Evolutionary conservation across 1,284 basidiomycete genomes (phyloP).

Genomic region (Phaffia rhodozyma): DNA sequence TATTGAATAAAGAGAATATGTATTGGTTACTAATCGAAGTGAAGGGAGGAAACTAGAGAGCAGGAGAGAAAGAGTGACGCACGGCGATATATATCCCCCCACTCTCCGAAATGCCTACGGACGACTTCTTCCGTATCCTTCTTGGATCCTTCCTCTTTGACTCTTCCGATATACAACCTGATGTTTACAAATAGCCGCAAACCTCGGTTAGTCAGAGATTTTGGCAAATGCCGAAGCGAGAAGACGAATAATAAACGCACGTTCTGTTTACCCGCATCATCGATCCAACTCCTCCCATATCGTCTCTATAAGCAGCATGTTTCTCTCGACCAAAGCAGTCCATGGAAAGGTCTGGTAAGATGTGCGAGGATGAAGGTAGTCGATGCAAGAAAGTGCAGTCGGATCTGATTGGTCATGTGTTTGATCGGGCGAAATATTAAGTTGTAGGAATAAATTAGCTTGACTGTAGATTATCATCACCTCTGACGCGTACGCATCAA

Average conservation of each 20-base stretch:
- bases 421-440: no score
- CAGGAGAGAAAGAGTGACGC: constrained; percentile 32
- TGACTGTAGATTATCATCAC: no score
- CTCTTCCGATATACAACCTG: constrained; percentile 75
- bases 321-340: constrained; percentile 97
- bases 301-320: constrained; percentile 92
- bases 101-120: constrained; percentile 85
- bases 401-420: constrained; percentile 39
- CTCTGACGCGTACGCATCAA: no score
- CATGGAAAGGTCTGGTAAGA: constrained; percentile 77
- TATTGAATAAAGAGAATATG: not conserved
- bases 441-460: no score
- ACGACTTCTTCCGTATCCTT: constrained; percentile 82
- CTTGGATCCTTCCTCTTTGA: constrained; percentile 79
- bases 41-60: not conserved
- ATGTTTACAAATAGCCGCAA: no score
- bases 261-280: constrained; percentile 91
- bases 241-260: constrained; percentile 11
- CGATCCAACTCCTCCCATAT: constrained; percentile 98
- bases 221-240: not conserved
- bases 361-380: constrained; percentile 56
- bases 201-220: no score
- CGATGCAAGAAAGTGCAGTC: constrained; percentile 92
- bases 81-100: constrained; percentile 92
- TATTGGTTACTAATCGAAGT: not conserved